Percentiles rank a stretch among this genome's conserved stretches.
Evolutionary conservation across 306 rosid species (phyloP).

Genomic region (Glycine tomentella): DNA sequence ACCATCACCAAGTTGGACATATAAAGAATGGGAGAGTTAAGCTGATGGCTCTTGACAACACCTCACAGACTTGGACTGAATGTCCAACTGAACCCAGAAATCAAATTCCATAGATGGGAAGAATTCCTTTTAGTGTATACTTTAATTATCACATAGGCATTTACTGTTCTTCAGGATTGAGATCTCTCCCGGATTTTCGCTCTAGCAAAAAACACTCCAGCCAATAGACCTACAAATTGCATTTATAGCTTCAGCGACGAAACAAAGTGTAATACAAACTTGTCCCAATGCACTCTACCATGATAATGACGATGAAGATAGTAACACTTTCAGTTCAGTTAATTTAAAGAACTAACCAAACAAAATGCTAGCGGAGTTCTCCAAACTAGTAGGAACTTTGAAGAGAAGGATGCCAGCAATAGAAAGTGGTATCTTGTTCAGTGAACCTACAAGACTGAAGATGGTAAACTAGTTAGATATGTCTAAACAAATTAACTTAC

Average conservation of each 20-base stretch:
- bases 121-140: slow-evolving; percentile 27
- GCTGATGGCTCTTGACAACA: slow-evolving; percentile 19
- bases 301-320: neutral
- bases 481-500: neutral
- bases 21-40: slow-evolving; percentile 11
- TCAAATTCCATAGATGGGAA: slow-evolving; percentile 38
- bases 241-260: slow-evolving; percentile 40
- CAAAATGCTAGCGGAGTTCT: slow-evolving; percentile 89
- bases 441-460: slow-evolving; percentile 95
- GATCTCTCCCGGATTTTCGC: slow-evolving; percentile 91
- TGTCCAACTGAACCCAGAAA: slow-evolving; percentile 43
- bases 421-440: slow-evolving; percentile 98
- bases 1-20: slow-evolving; percentile 33
- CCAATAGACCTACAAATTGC: slow-evolving; percentile 79
- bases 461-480: slow-evolving; percentile 47
- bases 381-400: slow-evolving; percentile 91
- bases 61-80: slow-evolving; percentile 35
- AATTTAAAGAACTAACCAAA: slow-evolving; percentile 70
- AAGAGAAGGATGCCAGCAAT: slow-evolving; percentile 90
- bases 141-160: neutral
- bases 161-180: slow-evolving; percentile 50
- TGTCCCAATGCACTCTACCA: neutral
- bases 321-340: neutral
- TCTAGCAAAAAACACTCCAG: slow-evolving; percentile 93
- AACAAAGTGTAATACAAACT: slow-evolving; percentile 35